A percentile compares a stretch with the other conserved stretches of the same genome.
phyloP scores from a whole-genome alignment of 306 rosid species.

The Hippophae tibetana region DNA sequence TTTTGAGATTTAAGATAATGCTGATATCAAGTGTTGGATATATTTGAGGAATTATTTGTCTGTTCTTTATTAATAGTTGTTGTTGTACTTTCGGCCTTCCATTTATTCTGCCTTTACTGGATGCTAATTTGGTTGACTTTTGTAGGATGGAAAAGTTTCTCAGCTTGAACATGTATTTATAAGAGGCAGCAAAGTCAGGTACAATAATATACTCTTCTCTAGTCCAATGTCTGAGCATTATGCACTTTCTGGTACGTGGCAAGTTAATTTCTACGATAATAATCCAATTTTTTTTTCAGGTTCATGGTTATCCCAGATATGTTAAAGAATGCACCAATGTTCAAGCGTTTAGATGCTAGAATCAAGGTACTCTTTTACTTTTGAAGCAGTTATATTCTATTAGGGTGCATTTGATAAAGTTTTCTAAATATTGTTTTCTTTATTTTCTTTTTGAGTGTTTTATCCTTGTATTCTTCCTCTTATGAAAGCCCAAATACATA shows the following conservation, averaged over 20 bases:
- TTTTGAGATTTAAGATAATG: neutral
- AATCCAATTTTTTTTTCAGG: constrained; percentile 31
- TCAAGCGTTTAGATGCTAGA: constrained; percentile 93
- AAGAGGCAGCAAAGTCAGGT: constrained; percentile 99
- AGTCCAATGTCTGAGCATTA: neutral
- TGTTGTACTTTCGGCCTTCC: too few relatives aligned
- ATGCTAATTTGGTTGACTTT: constrained; percentile 5
- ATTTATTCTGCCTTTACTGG: too few relatives aligned
- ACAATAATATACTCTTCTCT: constrained; percentile 3
- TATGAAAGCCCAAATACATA: too few relatives aligned
- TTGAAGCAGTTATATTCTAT: neutral
- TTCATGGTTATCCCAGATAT: constrained; percentile 98
- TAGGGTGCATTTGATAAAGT: neutral
- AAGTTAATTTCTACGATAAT: constrained; percentile 9
- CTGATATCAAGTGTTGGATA: neutral
- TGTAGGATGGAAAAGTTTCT: constrained; percentile 84
- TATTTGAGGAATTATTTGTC: neutral
- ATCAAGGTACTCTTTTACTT: constrained; percentile 50
- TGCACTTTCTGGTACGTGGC: neutral
- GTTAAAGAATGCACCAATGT: constrained; percentile 99
- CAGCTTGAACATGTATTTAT: constrained; percentile 97
- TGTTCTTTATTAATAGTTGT: neutral
- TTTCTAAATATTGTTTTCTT: too few relatives aligned
- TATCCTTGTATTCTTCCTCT: too few relatives aligned
- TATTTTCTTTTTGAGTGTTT: too few relatives aligned